Evolutionary conservation across 306 rosid species (phyloP), one percentile per base, ranked within the genome.

Genomic region (Acacia crassicarpa): DNA sequence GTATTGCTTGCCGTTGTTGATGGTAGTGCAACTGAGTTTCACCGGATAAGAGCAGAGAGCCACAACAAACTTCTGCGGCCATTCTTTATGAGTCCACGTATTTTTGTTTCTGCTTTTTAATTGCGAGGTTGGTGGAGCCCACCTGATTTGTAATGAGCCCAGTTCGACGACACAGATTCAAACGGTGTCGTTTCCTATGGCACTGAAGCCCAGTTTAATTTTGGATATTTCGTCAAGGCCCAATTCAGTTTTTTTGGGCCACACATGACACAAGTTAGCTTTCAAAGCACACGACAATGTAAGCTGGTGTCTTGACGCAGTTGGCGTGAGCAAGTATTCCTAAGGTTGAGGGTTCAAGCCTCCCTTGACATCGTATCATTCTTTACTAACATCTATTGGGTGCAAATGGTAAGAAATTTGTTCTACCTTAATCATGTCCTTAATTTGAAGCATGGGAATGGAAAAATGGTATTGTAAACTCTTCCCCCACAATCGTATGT

Each of bases 31-130:
- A 78, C 15, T 84, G 83, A 58, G 88, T 77, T 85, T 86, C 83
- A 89, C 80, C 87, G 94, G 97, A 91, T 89, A 94, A 92, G 89
- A 87, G 90, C 40, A 85, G 89, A 79, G 92, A 80, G 77, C 78
- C 89, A 85, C 88, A 85, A 61, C 81, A 88, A 51, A 90, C 82
- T 85, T 87, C 84, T 23, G 89, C 85, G 62, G 98, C 98, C 98
- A 94, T 93, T 84, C 63, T 71, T 71, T 25, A 12, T 69, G 35
- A 43, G 46, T 41, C 19, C 53, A n/a, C 32, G 22, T 67, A 33
- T 69, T 22, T 69, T 69, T 69, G 53, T 12, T 41, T 6, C 15
- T 17, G 6, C 22, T 14, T 13, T 72, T 13, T 23, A 72, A 15
- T 72, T 45, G 76, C 40, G 14, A 71, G 41, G 8, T 72, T 8